phyloP scores from a whole-genome alignment of 257 asterid species.

The Penstemon davidsonii region DNA sequence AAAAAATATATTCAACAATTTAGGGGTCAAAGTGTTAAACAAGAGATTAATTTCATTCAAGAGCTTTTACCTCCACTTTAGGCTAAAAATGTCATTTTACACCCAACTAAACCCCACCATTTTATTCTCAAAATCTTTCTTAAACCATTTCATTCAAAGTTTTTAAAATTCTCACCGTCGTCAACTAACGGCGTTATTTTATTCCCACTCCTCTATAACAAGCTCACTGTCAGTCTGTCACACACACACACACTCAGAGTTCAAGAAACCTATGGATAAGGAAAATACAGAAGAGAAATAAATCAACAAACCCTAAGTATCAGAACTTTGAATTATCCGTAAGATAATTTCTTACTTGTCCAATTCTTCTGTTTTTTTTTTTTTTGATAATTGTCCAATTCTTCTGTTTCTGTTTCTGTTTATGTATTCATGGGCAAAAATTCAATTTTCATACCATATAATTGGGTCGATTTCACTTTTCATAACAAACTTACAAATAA shows the following conservation, averaged over 20 bases:
- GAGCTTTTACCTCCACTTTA: conserved; percentile 38
- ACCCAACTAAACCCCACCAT: conserved; percentile 8
- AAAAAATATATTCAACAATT: too few relatives aligned
- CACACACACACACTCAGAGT: neutral
- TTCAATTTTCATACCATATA: too few relatives aligned
- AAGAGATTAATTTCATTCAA: conserved; percentile 7
- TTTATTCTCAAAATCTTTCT: conserved; percentile 19
- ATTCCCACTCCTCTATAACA: conserved; percentile 32
- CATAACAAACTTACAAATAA: too few relatives aligned
- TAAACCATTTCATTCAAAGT: conserved; percentile 18
- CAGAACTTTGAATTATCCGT: conserved; percentile 26
- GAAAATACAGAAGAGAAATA: conserved; percentile 20
- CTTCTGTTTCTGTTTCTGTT: neutral
- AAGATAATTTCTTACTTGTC: conserved; percentile 26
- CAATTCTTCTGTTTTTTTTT: neutral
- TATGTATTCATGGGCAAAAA: neutral
- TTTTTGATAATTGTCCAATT: conserved; percentile 22
- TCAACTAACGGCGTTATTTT: conserved; percentile 51
- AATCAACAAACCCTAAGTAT: conserved; percentile 4
- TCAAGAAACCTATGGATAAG: conserved; percentile 28
- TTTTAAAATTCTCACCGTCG: conserved; percentile 46
- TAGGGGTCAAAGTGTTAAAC: too few relatives aligned
- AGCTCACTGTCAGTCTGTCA: conserved; percentile 39
- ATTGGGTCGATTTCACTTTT: too few relatives aligned
- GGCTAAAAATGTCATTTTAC: conserved; percentile 28